phyloP scores from a whole-genome alignment of 2,329 filamentous ascomycete species.

The Verticillium nubilum region DNA sequence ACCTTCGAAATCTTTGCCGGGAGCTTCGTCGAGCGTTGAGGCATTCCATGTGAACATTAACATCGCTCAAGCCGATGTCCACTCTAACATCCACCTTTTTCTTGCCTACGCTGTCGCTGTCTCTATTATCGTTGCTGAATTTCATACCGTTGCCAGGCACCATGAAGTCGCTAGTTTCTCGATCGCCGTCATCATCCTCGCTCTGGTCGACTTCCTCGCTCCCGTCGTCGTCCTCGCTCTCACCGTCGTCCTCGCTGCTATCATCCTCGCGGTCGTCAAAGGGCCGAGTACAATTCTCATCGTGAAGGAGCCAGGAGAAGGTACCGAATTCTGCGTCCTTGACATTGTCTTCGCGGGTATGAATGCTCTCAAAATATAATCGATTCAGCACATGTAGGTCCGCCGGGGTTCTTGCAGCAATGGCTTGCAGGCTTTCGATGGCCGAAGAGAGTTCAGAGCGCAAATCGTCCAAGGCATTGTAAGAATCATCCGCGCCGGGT shows the following conservation, averaged over 20 bases:
- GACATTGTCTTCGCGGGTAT: neutral
- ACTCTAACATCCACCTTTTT: neutral
- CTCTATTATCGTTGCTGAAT: neutral
- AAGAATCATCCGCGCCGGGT: neutral
- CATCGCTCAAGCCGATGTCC: no score
- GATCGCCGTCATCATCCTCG: no score
- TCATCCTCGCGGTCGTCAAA: neutral
- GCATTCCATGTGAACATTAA: no score
- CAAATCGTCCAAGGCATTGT: neutral
- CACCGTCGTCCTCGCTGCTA: neutral
- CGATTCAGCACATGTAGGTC: neutral
- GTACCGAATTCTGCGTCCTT: neutral
- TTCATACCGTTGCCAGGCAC: no score
- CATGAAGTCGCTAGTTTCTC: no score
- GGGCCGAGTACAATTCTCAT: no score
- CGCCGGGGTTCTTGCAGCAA: neutral
- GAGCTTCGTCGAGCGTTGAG: neutral
- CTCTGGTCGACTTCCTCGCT: neutral
- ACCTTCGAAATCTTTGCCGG: neutral
- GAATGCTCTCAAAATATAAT: neutral
- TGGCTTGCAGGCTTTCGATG: neutral
- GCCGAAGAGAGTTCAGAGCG: neutral
- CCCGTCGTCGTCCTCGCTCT: neutral
- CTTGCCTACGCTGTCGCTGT: neutral
- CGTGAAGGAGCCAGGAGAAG: neutral